Conservation (phyloP, 441 rosid genomes). For the Sinapis alba region DNA sequence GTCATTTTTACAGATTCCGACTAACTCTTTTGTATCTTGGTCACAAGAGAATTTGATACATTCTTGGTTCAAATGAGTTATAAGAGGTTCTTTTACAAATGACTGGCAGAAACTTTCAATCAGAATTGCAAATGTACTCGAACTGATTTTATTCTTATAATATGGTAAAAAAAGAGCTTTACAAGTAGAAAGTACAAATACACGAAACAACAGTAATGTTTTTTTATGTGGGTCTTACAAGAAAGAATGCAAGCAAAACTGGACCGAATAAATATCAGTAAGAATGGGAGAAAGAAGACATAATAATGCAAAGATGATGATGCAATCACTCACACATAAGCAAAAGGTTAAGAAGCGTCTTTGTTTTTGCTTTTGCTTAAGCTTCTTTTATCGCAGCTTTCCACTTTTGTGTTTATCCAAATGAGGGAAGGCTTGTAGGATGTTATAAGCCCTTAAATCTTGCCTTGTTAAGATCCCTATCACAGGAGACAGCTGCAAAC, state of each 20-base stretch:
- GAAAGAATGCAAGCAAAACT: slow-evolving; percentile 38
- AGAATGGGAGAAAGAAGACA: slow-evolving; percentile 25
- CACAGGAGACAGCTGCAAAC: slow-evolving; percentile 64
- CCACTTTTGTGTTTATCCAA: slow-evolving; percentile 51
- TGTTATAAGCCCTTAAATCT: slow-evolving; percentile 73
- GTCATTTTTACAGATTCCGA: not conserved
- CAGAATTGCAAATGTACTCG: not conserved
- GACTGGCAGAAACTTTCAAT: not conserved
- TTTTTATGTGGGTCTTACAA: slow-evolving; percentile 11
- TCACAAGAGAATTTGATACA: not conserved
- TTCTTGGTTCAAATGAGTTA: not conserved
- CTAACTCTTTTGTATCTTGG: not conserved
- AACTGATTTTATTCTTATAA: not conserved
- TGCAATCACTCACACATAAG: slow-evolving; percentile 17
- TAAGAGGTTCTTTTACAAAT: not conserved
- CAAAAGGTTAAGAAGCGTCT: slow-evolving; percentile 4
- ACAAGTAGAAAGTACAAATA: slow-evolving; percentile 33
- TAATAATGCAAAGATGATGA: slow-evolving; percentile 8
- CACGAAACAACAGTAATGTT: slow-evolving; percentile 1
- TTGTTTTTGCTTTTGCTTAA: not conserved
- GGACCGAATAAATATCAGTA: slow-evolving; percentile 24
- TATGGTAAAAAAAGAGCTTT: slow-evolving; percentile 14
- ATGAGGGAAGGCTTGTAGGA: slow-evolving; percentile 77
- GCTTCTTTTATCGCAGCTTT: slow-evolving; percentile 19
- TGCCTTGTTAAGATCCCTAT: slow-evolving; percentile 88